A percentile compares a stretch with the other conserved stretches of the same genome.
phyloP scores from a whole-genome alignment of 495 filamentous ascomycete species.

The Staphylotrichum longicolle region DNA sequence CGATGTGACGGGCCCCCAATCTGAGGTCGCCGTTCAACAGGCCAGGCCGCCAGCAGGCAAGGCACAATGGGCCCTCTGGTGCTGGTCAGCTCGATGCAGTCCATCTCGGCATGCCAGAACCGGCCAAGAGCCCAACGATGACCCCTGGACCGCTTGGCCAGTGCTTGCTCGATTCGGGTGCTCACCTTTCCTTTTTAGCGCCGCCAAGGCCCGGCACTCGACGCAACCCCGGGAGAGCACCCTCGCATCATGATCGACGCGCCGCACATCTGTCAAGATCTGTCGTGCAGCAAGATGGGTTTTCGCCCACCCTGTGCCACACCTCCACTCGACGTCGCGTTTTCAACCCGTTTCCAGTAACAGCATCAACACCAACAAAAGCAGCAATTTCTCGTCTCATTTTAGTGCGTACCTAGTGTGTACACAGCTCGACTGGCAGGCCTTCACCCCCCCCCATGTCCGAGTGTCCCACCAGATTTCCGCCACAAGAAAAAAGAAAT shows the following conservation, averaged over 20 bases:
- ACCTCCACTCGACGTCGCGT: conserved; percentile 1
- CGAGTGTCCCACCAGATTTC: not conserved
- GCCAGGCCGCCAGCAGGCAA: not conserved
- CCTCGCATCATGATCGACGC: conserved; percentile 39
- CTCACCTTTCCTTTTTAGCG: conserved; percentile 17
- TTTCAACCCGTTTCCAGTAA: not conserved
- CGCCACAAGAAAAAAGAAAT: conserved; percentile 14
- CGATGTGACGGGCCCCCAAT: conserved; percentile 3
- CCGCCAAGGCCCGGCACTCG: conserved; percentile 24
- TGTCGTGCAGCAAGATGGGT: conserved; percentile 35
- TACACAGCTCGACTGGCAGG: too few relatives aligned
- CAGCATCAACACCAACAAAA: not conserved
- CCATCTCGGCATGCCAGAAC: conserved; percentile 18
- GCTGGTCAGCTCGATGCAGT: conserved; percentile 3
- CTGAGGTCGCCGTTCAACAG: not conserved
- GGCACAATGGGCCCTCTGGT: not conserved
- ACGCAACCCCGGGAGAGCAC: conserved; percentile 23
- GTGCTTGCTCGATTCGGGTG: conserved; percentile 9
- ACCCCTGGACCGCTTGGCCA: conserved; percentile 7
- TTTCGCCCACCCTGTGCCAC: not conserved
- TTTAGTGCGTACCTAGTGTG: too few relatives aligned
- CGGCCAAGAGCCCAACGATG: conserved; percentile 5
- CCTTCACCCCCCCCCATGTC: too few relatives aligned
- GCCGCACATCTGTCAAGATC: conserved; percentile 39
- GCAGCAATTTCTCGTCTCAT: too few relatives aligned